These are phyloP conservation scores for Ceratobasidium sp. DNA, from an alignment of 1,284 basidiomycete species.

Conservation along the genomic window DNA sequence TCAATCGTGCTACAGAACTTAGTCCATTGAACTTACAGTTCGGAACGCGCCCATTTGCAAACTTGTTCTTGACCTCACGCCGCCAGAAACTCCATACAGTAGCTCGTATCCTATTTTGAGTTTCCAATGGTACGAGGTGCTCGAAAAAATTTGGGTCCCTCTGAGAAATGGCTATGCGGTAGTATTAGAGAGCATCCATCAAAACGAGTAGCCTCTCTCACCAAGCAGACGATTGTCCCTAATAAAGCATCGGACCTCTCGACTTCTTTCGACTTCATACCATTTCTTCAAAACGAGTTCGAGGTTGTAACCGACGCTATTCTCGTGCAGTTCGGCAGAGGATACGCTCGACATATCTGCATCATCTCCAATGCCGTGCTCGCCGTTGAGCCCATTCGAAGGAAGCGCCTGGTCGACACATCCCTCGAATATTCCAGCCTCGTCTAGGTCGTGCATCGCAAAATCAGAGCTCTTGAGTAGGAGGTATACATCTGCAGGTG, in stretches of 20 bases:
- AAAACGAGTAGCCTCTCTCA: not conserved
- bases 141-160: constrained; percentile 92
- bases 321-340: not conserved
- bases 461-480: constrained; percentile 95
- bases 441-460: constrained; percentile 77
- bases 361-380: not conserved
- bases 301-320: constrained; percentile 57
- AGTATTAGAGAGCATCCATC: not conserved
- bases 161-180: constrained; percentile 77
- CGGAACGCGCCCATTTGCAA: constrained; percentile 56
- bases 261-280: constrained; percentile 82
- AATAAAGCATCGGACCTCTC: constrained; percentile 90
- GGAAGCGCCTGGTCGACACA: constrained; percentile 51
- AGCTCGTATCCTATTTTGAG: constrained; percentile 61
- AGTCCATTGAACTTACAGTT: constrained; percentile 65
- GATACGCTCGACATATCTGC: not conserved
- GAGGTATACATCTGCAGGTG: constrained; percentile 90
- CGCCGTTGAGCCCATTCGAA: constrained; percentile 34
- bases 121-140: constrained; percentile 73
- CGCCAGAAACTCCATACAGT: constrained; percentile 73
- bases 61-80: constrained; percentile 65
- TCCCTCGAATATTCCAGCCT: constrained; percentile 67
- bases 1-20: constrained; percentile 5
- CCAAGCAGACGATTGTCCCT: constrained; percentile 28
- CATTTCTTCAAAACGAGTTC: constrained; percentile 94